These are phyloP conservation scores for Chlorella variabilis DNA, from an alignment of 163 green algal genomes.

Conservation along the genomic window DNA sequence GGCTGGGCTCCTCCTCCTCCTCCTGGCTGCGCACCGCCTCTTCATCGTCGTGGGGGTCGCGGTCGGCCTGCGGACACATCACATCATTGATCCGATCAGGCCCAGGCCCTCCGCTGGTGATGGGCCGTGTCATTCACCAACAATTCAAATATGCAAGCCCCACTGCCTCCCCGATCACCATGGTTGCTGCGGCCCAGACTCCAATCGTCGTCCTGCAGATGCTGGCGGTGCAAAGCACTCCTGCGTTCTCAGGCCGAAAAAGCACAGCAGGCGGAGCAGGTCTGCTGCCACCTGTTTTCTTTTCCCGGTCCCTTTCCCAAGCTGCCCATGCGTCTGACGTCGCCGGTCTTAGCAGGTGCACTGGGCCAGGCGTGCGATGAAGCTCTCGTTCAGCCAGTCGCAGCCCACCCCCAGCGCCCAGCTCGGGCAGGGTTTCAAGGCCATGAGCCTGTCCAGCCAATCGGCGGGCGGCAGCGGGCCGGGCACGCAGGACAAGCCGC, in stretches of 20 bases:
- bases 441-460: constrained; percentile 24
- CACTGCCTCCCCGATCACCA: not conserved
- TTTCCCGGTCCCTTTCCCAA: not conserved
- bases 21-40: constrained; percentile 22
- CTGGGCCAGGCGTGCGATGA: no score
- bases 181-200: not conserved
- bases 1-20: constrained; percentile 31
- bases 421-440: constrained; percentile 24
- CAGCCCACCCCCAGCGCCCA: constrained; percentile 32
- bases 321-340: no score
- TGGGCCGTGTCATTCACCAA: no score
- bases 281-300: no score
- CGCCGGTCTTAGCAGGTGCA: no score
- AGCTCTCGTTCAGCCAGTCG: constrained; percentile 2
- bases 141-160: no score
- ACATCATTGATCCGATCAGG: not conserved
- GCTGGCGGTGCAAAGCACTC: no score
- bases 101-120: no score
- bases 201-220: no score
- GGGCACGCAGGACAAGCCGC: constrained; percentile 14
- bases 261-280: not conserved
- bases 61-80: not conserved
- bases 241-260: no score
- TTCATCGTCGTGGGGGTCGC: constrained; percentile 21
- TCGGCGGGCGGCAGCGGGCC: not conserved